Percentiles rank a stretch among this genome's conserved stretches.
Evolutionary conservation across 257 asterid species (phyloP).

Genomic region (Solanum habrochaites): DNA sequence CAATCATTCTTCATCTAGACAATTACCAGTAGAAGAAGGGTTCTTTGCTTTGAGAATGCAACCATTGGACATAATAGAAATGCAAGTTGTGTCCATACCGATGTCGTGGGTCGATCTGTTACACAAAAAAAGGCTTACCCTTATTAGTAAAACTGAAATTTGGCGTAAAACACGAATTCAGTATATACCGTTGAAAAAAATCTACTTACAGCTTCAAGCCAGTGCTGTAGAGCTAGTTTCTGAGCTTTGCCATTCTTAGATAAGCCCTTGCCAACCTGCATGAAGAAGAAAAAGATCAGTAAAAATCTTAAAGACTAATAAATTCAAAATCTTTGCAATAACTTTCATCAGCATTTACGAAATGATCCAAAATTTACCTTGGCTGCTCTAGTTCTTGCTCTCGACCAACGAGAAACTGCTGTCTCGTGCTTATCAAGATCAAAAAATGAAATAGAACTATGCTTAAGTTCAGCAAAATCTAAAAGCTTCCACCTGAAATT

Average conservation of each 20-base stretch:
- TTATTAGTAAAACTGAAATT: constrained; percentile 10
- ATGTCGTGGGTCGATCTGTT: constrained; percentile 93
- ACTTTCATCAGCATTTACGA: neutral
- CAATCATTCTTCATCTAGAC: neutral
- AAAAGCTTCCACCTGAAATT: constrained; percentile 59
- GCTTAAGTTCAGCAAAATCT: constrained; percentile 87
- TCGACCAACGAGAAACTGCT: constrained; percentile 84
- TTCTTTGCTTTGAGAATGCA: constrained; percentile 76
- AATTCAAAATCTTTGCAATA: neutral
- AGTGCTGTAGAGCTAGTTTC: constrained; percentile 87
- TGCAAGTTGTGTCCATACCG: constrained; percentile 93
- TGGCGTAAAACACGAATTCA: neutral
- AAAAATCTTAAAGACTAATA: neutral
- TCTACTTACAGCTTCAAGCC: constrained; percentile 92
- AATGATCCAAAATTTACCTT: constrained; percentile 37
- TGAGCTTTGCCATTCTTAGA: constrained; percentile 80
- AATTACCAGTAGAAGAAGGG: constrained; percentile 92
- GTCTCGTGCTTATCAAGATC: constrained; percentile 83
- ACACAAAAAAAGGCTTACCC: neutral
- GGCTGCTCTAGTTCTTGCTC: constrained; percentile 93
- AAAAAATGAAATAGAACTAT: constrained; percentile 83
- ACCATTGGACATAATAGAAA: constrained; percentile 75
- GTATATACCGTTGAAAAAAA: neutral
- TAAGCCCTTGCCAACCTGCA: constrained; percentile 86
- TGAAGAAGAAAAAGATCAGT: neutral